These are phyloP conservation scores for Xylaria sp. DNA, from an alignment of 495 filamentous ascomycete species.

Conservation along the genomic window DNA sequence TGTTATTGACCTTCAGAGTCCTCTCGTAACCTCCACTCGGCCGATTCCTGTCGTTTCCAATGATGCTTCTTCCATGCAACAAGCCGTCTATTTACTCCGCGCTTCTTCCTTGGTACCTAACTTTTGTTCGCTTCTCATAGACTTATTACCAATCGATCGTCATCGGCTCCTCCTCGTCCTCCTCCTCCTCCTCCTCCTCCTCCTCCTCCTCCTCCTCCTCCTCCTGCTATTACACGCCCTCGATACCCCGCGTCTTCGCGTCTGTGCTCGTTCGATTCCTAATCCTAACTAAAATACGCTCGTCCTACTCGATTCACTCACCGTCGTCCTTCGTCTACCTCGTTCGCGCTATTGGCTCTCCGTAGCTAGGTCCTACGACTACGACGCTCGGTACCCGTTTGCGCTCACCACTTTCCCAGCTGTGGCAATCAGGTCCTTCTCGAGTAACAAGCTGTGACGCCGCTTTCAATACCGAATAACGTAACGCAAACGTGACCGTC, in stretches of 20 bases:
- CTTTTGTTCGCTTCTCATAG: neutral
- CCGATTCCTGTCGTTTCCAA: neutral
- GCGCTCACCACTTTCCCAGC: neutral
- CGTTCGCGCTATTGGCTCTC: neutral
- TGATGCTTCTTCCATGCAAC: neutral
- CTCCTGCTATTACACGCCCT: neutral
- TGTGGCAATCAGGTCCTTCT: neutral
- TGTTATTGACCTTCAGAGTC: conserved; percentile 3
- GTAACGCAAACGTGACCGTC: neutral
- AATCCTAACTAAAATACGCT: neutral
- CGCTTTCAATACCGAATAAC: neutral
- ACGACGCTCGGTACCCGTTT: neutral
- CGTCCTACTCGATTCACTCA: neutral
- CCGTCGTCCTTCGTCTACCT: neutral
- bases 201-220: too few species aligned
- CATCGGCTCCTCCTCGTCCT: too few species aligned
- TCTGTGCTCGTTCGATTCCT: neutral
- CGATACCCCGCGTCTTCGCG: neutral
- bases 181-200: too few species aligned
- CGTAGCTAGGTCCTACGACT: neutral
- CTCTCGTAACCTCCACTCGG: neutral
- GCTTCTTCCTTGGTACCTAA: conserved; percentile 1
- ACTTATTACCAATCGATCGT: neutral
- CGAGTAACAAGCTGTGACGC: neutral
- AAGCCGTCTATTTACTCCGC: neutral